Percentiles rank a stretch among this genome's conserved stretches.
phyloP scores from a whole-genome alignment of 1,284 basidiomycete genomes.

The Microbotryum intermedium region DNA sequence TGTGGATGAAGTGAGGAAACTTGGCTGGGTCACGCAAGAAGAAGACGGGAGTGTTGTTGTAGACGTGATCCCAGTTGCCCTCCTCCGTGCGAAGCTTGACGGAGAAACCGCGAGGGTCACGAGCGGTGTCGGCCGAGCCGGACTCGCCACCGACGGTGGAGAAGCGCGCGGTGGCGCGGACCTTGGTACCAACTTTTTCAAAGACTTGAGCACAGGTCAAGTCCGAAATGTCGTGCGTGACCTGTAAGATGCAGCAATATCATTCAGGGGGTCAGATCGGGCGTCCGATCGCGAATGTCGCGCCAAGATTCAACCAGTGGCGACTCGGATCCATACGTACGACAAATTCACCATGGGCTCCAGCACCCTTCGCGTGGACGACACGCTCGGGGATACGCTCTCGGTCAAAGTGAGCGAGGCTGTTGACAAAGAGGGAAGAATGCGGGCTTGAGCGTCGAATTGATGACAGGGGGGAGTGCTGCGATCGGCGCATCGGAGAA shows the following conservation, averaged over 20 bases:
- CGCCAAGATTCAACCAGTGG: neutral
- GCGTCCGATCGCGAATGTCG: neutral
- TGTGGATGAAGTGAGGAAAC: constrained; percentile 80
- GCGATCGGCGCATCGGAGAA: too few relatives aligned
- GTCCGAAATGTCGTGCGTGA: constrained; percentile 69
- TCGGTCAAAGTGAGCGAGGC: constrained; percentile 81
- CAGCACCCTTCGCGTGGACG: constrained; percentile 76
- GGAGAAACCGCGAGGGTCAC: constrained; percentile 86
- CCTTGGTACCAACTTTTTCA: constrained; percentile 59
- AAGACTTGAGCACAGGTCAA: constrained; percentile 66
- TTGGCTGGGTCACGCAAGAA: constrained; percentile 44
- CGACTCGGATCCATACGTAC: constrained; percentile 7
- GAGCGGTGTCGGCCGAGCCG: constrained; percentile 80
- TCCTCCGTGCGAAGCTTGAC: constrained; percentile 82
- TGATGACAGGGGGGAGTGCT: constrained; percentile 7
- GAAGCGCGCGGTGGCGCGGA: constrained; percentile 67
- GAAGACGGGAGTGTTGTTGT: constrained; percentile 36
- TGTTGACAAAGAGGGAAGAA: constrained; percentile 50
- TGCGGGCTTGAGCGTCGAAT: neutral
- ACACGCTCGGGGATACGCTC: constrained; percentile 95
- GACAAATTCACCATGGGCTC: constrained; percentile 84
- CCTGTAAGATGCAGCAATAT: neutral
- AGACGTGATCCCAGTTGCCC: constrained; percentile 81
- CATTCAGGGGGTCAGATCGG: too few relatives aligned
- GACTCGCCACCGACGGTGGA: constrained; percentile 62